Base-by-base conservation (phyloP, 495 filamentous ascomycete species). In the Tuber melanosporum region DNA sequence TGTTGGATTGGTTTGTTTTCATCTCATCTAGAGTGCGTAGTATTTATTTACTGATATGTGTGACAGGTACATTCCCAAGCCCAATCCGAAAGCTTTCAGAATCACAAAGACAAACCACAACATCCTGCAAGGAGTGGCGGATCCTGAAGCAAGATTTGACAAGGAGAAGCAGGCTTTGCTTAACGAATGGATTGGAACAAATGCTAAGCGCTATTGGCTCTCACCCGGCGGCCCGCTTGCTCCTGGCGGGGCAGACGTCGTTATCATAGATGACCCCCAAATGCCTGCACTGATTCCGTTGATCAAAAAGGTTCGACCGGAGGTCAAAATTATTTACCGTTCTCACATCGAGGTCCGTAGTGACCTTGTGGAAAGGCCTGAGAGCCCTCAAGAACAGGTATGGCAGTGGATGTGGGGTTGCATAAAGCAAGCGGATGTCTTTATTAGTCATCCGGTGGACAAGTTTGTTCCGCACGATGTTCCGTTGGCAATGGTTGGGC, bases 51-150 rank as follows among this genome's bases (percentile, higher is more conserved):
- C 71, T 36, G 52, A 76, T n/a, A 73, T 57, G 36, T 47, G 36
- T 49, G 73, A 44, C 73, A 90, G 88, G 88, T 90, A 89, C 80
- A 93, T 96, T 4, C 94, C 93, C 8, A 94, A 93, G 82, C 93
- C 93, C 26, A 91, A 91, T 47, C 93, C 93, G 0, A 92, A 91
- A 26, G 91, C 95, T 22, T 97, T 96, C 84, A 89, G 92, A 47
- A 91, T 93, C 76, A 97, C 93, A 74, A 97, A 97, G 85, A 94
- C 90, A 71, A 92, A 94, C 79, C 93, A 97, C 87, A 97, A 97
- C 83, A 95, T 95, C 80, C 90, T 97, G 4, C 93, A 97, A 86
- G 93, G 93, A 32, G 92, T 95, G 41, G 89, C 89, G 45, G 85
- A 87, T 42, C 88, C 89, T 0, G 86, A 87, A 1, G 88, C 92